Conservation (phyloP, 2,329 filamentous ascomycete genomes). For the Epicoccum sorghinum region DNA sequence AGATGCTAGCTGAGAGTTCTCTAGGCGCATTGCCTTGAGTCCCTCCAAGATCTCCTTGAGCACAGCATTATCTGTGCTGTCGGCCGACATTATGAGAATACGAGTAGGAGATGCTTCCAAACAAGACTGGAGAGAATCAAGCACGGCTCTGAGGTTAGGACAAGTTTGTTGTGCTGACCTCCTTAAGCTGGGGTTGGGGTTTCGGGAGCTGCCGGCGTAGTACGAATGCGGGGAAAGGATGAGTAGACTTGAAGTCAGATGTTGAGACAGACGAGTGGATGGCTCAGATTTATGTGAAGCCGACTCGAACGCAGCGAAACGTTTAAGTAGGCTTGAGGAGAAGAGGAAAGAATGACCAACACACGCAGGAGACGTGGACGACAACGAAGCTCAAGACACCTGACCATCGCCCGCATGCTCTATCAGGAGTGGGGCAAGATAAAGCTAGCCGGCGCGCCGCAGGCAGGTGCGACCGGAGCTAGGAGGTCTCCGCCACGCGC, state of each 20-base stretch:
- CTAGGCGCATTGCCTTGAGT: constrained; percentile 61
- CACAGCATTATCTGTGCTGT: constrained; percentile 45
- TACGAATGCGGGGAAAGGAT: constrained; percentile 16
- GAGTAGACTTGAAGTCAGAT: background rate
- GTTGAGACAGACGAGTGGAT: background rate
- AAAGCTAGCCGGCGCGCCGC: constrained; percentile 24
- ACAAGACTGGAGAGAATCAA: constrained; percentile 3
- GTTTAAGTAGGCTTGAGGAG: constrained; percentile 16
- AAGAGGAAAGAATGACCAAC: constrained; percentile 6
- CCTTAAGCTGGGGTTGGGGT: constrained; percentile 8
- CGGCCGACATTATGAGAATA: constrained; percentile 35
- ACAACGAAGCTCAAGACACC: constrained; percentile 19
- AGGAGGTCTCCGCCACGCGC: constrained; percentile 16
- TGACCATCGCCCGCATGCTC: constrained; percentile 22
- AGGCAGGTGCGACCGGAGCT: constrained; percentile 33
- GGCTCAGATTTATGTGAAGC: background rate
- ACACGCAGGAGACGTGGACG: constrained; percentile 10
- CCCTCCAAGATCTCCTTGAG: constrained; percentile 63
- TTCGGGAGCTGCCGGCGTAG: constrained; percentile 17
- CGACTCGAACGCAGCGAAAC: constrained; percentile 12
- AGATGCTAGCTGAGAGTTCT: constrained; percentile 61
- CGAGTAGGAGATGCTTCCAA: constrained; percentile 1
- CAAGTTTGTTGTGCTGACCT: constrained; percentile 5
- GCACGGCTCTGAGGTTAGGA: constrained; percentile 1
- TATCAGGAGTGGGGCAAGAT: constrained; percentile 39